Percentiles rank a stretch among this genome's conserved stretches.
These are phyloP conservation scores for Coemansia sp. DNA, from an alignment of 192 early-diverging fungal species.

Conservation along the genomic window DNA sequence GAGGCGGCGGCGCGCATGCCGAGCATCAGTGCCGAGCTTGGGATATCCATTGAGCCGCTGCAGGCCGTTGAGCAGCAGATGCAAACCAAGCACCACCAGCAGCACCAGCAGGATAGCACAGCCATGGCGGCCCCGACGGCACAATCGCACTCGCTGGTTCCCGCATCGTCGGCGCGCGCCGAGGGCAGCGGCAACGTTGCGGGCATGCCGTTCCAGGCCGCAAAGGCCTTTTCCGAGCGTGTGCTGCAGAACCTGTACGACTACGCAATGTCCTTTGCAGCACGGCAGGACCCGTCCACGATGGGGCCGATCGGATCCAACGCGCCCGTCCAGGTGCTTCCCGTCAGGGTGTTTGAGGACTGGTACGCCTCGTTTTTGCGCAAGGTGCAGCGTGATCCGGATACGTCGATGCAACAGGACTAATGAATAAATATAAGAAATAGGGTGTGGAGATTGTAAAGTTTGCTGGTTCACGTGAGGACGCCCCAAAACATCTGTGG, in stretches of 20 bases:
- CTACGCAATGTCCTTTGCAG: conserved; percentile 71
- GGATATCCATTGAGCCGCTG: conserved; percentile 92
- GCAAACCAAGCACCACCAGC: conserved; percentile 25
- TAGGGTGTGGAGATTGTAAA: too few relatives aligned
- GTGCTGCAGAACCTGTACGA: conserved; percentile 72
- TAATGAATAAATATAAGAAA: not conserved
- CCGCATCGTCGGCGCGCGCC: conserved; percentile 11
- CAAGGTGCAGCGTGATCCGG: conserved; percentile 74
- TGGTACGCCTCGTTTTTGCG: conserved; percentile 78
- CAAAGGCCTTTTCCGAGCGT: conserved; percentile 60
- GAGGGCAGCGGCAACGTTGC: not conserved
- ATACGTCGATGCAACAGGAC: conserved; percentile 14
- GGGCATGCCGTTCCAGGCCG: conserved; percentile 40
- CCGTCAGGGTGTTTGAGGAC: conserved; percentile 70
- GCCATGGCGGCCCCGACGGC: not conserved
- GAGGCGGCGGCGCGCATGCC: conserved; percentile 20
- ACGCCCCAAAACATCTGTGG: conserved; percentile 19
- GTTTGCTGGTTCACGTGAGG: conserved; percentile 19
- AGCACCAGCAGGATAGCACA: conserved; percentile 9
- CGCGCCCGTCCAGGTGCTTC: conserved; percentile 55
- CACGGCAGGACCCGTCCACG: conserved; percentile 53
- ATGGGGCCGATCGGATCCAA: conserved; percentile 50
- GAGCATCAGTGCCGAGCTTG: conserved; percentile 66
- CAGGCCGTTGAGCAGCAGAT: conserved; percentile 64
- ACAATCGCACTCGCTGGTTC: conserved; percentile 30